Percentiles rank a stretch among this genome's conserved stretches.
Conservation (phyloP, 169 alveolate genomes). For the Plasmodium chabaudi region DNA sequence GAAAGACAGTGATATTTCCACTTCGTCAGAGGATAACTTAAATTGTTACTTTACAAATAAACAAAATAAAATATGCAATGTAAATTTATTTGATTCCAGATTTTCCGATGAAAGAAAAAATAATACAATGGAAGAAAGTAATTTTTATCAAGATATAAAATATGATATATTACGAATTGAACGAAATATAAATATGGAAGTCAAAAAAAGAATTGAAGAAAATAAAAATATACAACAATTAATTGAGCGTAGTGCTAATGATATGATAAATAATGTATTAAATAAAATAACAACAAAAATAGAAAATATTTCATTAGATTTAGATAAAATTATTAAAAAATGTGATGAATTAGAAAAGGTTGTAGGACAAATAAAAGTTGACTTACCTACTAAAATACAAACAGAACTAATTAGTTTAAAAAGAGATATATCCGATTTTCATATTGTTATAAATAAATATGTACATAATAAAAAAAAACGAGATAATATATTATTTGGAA, state of each 20-base stretch:
- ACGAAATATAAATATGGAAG: conserved; percentile 65
- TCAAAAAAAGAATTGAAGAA: conserved; percentile 61
- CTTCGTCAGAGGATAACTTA: conserved; percentile 16
- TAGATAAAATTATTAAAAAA: conserved; percentile 50
- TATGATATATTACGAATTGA: conserved; percentile 59
- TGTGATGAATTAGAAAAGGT: conserved; percentile 56
- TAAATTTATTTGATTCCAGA: conserved; percentile 20
- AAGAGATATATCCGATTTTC: conserved; percentile 53
- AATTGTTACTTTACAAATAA: neutral
- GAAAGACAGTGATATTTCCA: conserved; percentile 16
- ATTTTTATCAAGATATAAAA: conserved; percentile 56
- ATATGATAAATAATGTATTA: conserved; percentile 66
- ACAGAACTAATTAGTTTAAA: conserved; percentile 63
- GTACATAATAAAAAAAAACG: conserved; percentile 55
- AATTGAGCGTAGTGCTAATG: conserved; percentile 63
- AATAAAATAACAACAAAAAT: conserved; percentile 68
- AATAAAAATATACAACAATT: conserved; percentile 55
- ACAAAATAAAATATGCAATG: conserved; percentile 13
- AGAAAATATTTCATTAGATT: conserved; percentile 42
- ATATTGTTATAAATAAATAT: conserved; percentile 30
- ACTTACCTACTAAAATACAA: conserved; percentile 60
- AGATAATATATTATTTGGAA: conserved; percentile 50
- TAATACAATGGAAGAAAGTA: conserved; percentile 10
- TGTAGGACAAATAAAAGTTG: conserved; percentile 30
- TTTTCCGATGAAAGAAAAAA: conserved; percentile 25